These are phyloP conservation scores for Bertia moriformis DNA, from an alignment of 2,329 filamentous ascomycete species.

Conservation along the genomic window DNA sequence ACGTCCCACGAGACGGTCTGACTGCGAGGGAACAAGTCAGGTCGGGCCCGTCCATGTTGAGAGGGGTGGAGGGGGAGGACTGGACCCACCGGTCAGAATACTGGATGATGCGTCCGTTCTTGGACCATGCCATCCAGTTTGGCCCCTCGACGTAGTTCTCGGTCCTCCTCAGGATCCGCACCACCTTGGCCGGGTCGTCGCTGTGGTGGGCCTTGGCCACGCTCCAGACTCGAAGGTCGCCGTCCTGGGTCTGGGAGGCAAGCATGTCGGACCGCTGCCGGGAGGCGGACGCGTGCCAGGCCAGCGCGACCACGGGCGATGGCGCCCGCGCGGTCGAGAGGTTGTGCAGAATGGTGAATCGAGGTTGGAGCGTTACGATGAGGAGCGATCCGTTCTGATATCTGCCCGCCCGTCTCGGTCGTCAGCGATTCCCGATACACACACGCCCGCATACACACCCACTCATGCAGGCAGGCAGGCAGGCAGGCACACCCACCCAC, in stretches of 20 bases:
- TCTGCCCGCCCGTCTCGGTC: slow-evolving; percentile 26
- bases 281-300: slow-evolving; percentile 93
- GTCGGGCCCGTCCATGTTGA: slow-evolving; percentile 32
- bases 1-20: slow-evolving; percentile 96
- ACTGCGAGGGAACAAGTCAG: slow-evolving; percentile 31
- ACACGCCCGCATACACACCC: not conserved
- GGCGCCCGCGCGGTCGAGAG: slow-evolving; percentile 71
- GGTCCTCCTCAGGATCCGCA: slow-evolving; percentile 68
- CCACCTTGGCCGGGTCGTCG: slow-evolving; percentile 73
- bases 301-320: slow-evolving; percentile 71
- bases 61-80: slow-evolving; percentile 10
- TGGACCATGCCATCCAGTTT: slow-evolving; percentile 97
- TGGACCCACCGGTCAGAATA: slow-evolving; percentile 70
- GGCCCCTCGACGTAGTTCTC: slow-evolving; percentile 62
- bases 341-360: slow-evolving; percentile 88
- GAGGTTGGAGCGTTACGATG: slow-evolving; percentile 74
- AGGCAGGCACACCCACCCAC: no score
- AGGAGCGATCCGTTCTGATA: slow-evolving; percentile 92
- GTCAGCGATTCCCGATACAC: not conserved
- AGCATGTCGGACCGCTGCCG: slow-evolving; percentile 97
- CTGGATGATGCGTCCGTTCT: slow-evolving; percentile 91
- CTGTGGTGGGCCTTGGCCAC: slow-evolving; percentile 66
- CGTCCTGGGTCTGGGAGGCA: slow-evolving; percentile 79
- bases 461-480: not conserved
- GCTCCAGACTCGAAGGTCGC: slow-evolving; percentile 91